Conservation (phyloP, 2,329 filamentous ascomycete genomes). For the Diaporthe sp. region DNA sequence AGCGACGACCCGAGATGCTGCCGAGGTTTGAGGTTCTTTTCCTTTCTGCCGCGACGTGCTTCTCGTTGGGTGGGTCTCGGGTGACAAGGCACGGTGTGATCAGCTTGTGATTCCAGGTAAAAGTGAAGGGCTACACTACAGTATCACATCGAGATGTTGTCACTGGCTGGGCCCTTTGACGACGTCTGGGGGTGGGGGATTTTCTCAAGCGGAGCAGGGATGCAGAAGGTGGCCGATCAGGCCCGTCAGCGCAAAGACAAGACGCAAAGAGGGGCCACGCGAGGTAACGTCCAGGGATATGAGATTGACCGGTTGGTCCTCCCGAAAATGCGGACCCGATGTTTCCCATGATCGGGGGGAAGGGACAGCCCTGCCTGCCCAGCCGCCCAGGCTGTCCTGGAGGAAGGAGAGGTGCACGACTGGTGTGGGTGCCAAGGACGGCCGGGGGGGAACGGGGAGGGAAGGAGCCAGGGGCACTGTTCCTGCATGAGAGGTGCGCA, state of each 20-base stretch:
- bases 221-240: background rate
- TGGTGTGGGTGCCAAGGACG: background rate
- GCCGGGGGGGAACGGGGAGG: background rate
- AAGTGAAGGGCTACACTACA: background rate
- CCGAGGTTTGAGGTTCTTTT: background rate
- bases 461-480: constrained; percentile 19
- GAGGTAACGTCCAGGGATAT: constrained; percentile 5
- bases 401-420: background rate
- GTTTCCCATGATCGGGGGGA: constrained; percentile 22
- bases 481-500: constrained; percentile 31
- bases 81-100: constrained; percentile 6
- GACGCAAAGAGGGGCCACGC: background rate
- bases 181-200: background rate
- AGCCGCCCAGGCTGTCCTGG: background rate
- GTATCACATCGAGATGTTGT: background rate
- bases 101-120: constrained; percentile 18
- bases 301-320: constrained; percentile 16
- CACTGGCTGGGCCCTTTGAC: background rate
- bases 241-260: background rate
- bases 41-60: background rate
- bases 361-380: constrained; percentile 4
- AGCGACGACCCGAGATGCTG: background rate
- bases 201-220: background rate
- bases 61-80: background rate
- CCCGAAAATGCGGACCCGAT: constrained; percentile 19